These are phyloP conservation scores for Malassezia yamatoensis DNA, from an alignment of 1,284 basidiomycete species.

Conservation along the genomic window DNA sequence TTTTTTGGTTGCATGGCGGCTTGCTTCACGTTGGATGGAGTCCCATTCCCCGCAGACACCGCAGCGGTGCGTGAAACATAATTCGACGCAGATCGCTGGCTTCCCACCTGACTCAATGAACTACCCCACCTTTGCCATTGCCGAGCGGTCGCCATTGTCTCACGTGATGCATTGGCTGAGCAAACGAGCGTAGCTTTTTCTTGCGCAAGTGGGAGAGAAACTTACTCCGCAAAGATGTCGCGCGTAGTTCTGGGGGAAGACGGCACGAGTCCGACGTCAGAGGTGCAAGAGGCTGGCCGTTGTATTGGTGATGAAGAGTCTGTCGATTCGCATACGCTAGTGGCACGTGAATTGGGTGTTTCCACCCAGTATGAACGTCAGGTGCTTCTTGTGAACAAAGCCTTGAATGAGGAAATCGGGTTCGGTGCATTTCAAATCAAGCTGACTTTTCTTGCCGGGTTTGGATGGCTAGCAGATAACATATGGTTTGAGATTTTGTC, in stretches of 20 bases:
- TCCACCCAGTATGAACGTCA: slow-evolving; percentile 33
- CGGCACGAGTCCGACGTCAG: neutral
- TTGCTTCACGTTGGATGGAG: neutral
- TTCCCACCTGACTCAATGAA: neutral
- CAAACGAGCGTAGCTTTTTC: neutral
- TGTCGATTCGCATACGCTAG: slow-evolving; percentile 10
- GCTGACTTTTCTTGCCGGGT: slow-evolving; percentile 56
- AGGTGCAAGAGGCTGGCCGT: neutral
- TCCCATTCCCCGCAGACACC: neutral
- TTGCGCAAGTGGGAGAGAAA: neutral
- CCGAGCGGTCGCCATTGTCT: neutral
- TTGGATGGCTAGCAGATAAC: slow-evolving; percentile 54
- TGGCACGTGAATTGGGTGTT: slow-evolving; percentile 37
- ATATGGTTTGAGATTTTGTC: slow-evolving; percentile 37
- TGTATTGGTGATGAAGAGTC: slow-evolving; percentile 4
- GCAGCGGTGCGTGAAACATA: neutral
- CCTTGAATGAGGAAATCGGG: slow-evolving; percentile 50
- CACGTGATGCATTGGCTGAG: neutral
- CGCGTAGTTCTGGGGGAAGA: neutral
- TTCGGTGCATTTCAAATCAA: slow-evolving; percentile 59
- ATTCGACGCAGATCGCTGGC: neutral
- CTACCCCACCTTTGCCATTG: neutral
- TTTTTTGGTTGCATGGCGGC: neutral
- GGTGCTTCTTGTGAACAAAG: slow-evolving; percentile 30
- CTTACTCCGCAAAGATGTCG: neutral